Conservation (phyloP, 352 stramenopile genomes). For the Globisporangium canariense region DNA sequence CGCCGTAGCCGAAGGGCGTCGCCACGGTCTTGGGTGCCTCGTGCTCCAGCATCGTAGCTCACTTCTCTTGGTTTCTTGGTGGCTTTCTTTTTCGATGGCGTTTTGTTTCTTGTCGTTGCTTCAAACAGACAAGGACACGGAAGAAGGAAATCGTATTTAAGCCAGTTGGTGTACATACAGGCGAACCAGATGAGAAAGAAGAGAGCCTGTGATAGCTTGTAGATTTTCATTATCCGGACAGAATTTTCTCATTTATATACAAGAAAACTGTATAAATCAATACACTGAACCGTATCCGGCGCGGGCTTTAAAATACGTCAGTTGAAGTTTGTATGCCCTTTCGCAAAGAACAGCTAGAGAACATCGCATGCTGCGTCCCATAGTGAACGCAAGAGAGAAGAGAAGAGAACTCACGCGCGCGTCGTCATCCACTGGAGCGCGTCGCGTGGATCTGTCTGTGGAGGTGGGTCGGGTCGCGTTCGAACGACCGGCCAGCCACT, state of each 20-base stretch:
- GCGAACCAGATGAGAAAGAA: not conserved
- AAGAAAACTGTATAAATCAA: not conserved
- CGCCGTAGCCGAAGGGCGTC: constrained; percentile 71
- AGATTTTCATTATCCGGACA: constrained; percentile 2
- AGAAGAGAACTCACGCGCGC: not conserved
- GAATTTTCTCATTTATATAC: not conserved
- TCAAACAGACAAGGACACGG: not conserved
- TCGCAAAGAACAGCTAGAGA: constrained; percentile 1
- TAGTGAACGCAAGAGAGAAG: constrained; percentile 8
- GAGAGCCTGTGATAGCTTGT: not conserved
- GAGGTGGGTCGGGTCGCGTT: not conserved
- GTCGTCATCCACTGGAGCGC: not conserved
- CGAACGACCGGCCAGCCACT: constrained; percentile 3
- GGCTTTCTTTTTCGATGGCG: constrained; percentile 6
- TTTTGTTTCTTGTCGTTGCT: not conserved
- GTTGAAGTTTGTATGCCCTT: constrained; percentile 12
- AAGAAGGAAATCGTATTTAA: not conserved
- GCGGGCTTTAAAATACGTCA: not conserved
- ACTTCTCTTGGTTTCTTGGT: not conserved
- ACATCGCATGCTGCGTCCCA: not conserved
- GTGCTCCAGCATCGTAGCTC: constrained; percentile 19
- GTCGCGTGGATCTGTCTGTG: not conserved
- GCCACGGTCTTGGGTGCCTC: constrained; percentile 36
- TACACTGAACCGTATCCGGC: not conserved
- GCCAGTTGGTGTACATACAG: not conserved